Percentiles rank a stretch among this genome's conserved stretches.
Conservation (phyloP, 768 basidiomycete species). For the Mycena vitilis region DNA sequence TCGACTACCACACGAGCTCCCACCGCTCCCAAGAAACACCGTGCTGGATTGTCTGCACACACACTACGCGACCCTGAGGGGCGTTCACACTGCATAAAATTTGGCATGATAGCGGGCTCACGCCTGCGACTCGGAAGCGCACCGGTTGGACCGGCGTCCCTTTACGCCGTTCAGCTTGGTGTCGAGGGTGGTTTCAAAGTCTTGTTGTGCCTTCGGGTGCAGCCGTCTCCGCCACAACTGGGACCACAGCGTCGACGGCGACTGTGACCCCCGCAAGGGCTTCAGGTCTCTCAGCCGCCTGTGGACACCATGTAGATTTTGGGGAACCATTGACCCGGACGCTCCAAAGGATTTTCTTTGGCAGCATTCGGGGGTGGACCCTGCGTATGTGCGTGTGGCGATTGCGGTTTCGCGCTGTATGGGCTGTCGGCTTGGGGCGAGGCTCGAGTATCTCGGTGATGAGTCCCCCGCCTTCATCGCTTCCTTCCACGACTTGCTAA, state of each 20-base stretch:
- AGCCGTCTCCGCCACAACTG: background rate
- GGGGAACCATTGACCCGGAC: background rate
- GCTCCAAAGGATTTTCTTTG: background rate
- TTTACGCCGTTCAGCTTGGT: conserved; percentile 16
- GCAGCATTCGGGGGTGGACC: background rate
- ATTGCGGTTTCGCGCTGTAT: conserved; percentile 8
- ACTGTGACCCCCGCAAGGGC: conserved; percentile 1
- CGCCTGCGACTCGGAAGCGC: conserved; percentile 16
- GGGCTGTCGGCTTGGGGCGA: background rate
- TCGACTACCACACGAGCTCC: conserved; percentile 9
- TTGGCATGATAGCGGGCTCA: conserved; percentile 5
- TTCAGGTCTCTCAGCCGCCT: background rate
- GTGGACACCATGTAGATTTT: background rate
- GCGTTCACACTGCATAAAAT: conserved; percentile 15
- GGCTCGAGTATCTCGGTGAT: background rate
- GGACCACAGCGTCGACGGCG: background rate
- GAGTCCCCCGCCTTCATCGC: background rate
- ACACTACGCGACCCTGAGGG: conserved; percentile 12
- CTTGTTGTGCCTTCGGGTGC: background rate
- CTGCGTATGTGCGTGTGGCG: background rate
- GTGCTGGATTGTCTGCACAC: conserved; percentile 1
- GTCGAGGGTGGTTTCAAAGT: conserved; percentile 20
- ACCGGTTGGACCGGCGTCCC: conserved; percentile 12
- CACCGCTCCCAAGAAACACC: conserved; percentile 11
- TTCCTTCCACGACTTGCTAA: conserved; percentile 16